Conservation (phyloP, 129 eudicot species). For the Escallonia herrerae region DNA sequence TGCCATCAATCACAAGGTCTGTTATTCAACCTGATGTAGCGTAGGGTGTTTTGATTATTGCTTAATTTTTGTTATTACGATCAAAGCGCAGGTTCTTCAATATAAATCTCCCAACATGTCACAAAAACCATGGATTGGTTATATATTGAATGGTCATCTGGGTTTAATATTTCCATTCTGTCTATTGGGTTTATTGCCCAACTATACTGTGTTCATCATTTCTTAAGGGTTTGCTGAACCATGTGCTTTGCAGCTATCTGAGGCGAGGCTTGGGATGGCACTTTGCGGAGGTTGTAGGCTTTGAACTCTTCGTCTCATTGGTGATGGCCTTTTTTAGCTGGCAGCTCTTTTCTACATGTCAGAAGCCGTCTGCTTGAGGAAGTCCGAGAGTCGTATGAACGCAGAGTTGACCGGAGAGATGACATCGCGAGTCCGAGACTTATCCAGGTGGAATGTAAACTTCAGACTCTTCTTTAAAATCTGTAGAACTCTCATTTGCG, state of each 20-base stretch:
- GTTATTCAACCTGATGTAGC: conserved; percentile 1
- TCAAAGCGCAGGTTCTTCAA: too few relatives aligned
- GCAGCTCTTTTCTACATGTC: conserved; percentile 95
- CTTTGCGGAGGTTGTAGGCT: conserved; percentile 83
- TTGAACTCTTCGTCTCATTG: conserved; percentile 76
- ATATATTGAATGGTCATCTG: too few relatives aligned
- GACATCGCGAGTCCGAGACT: not conserved
- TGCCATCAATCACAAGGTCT: conserved; percentile 96
- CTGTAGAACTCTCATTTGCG: too few relatives aligned
- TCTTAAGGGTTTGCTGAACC: not conserved
- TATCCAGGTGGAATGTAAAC: too few relatives aligned
- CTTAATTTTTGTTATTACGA: not conserved
- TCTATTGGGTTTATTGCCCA: not conserved
- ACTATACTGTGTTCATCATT: too few relatives aligned
- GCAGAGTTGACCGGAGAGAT: not conserved
- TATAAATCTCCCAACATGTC: not conserved
- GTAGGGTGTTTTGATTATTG: not conserved
- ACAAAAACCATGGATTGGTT: too few relatives aligned
- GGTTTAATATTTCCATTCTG: not conserved
- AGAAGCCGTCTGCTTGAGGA: conserved; percentile 62
- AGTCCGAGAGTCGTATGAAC: not conserved
- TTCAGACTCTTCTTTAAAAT: too few relatives aligned
- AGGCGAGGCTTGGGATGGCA: conserved; percentile 88
- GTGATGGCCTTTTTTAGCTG: conserved; percentile 89
- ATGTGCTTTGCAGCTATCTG: conserved; percentile 55